Base-by-base conservation (phyloP, 208 protist genomes). In the Leishmania major region DNA sequence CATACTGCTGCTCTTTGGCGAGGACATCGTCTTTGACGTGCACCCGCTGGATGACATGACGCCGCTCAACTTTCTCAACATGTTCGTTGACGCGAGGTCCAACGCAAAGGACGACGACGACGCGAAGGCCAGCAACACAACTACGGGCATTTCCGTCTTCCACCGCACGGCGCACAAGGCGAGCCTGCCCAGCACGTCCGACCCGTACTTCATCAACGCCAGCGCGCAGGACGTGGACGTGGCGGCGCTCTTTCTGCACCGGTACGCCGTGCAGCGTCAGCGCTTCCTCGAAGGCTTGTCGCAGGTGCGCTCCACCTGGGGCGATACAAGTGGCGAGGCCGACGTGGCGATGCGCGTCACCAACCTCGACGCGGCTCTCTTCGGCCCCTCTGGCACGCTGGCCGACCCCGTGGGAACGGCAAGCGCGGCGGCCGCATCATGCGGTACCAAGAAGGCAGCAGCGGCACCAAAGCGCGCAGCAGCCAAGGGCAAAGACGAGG, bases 31-130 rank as follows among this genome's bases (percentile, higher is more conserved):
- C 74, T 97, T 97, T 82, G 94, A 96, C 79, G 88, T 89, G 60
- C 94, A 98, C 82, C 95, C 95, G 25, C 88, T 98, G n/a, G 95
- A 98, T 78, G 95, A 97, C 80, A 93, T 98, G 84, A 97, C 94
- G 0, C 79, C 92, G 62, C 77, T 88, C 40, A 96, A 97, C 83
- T 98, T 98, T 82, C 84, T 97, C 28, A 88, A 96, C 75, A 96
- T 97, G 91, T 97, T 97, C 77, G 94, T 97, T 3, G 94, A 98
- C 75, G 93, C 91, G 40, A 96, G 94, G 89, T 49, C 75, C 49
- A 81, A 87, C 28, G 72, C 74, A 6, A 92, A 93, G 75, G 84
- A 88, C n/a, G 73, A 49, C 31, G 84, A 88, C 59, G 90, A 83
- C 47, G 86, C 78, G 53, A 88, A 88, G 69, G 83, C 80, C 19